Percentiles rank a stretch among this genome's conserved stretches.
phyloP scores from a whole-genome alignment of 2,329 filamentous ascomycete species.

The Trichoderma koningii region DNA sequence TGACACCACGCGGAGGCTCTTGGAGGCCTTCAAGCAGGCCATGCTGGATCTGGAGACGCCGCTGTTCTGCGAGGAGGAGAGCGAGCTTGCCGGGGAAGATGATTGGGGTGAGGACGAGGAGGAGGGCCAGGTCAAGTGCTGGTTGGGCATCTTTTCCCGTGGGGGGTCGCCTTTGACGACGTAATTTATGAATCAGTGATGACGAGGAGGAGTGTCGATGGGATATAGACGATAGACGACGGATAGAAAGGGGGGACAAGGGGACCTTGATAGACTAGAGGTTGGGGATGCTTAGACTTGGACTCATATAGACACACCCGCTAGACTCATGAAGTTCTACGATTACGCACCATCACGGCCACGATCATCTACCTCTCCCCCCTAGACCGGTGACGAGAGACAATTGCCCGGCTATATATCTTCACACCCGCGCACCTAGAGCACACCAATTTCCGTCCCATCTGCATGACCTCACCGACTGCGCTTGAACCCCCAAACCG shows the following conservation, averaged over 20 bases:
- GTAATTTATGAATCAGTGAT: slow-evolving; percentile 9
- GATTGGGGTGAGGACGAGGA: slow-evolving; percentile 67
- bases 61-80: slow-evolving; percentile 59
- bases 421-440: background rate
- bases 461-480: background rate
- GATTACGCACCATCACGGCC: background rate
- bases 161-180: slow-evolving; percentile 32
- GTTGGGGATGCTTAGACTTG: background rate
- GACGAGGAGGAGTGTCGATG: background rate
- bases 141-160: slow-evolving; percentile 64
- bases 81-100: slow-evolving; percentile 66
- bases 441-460: background rate
- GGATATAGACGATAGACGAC: slow-evolving; percentile 12
- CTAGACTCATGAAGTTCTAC: background rate
- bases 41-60: slow-evolving; percentile 57
- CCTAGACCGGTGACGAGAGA: no score
- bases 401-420: background rate
- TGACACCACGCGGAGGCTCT: slow-evolving; percentile 62
- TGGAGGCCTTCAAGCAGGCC: slow-evolving; percentile 60
- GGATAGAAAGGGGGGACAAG: background rate
- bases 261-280: slow-evolving; percentile 16
- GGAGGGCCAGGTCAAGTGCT: slow-evolving; percentile 59
- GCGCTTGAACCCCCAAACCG: no score
- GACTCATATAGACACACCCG: background rate
- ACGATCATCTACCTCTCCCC: no score